Conservation (phyloP, 2,329 filamentous ascomycete species). For the Fusarium setosum region DNA sequence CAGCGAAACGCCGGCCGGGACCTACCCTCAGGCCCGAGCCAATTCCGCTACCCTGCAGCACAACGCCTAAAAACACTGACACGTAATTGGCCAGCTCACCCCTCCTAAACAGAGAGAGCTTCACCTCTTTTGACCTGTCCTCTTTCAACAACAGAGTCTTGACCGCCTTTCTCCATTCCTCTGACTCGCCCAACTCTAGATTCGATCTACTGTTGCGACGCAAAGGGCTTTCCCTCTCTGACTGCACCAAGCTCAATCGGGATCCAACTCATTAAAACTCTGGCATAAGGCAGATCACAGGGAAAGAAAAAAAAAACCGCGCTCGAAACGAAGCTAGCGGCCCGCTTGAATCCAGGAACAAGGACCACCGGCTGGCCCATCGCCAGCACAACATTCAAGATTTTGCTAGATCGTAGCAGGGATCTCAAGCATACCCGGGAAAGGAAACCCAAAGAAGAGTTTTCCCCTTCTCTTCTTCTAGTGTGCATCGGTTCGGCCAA, state of each 20-base stretch:
- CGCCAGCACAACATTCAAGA: constrained; percentile 6
- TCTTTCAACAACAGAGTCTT: constrained; percentile 14
- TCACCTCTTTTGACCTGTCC: constrained; percentile 5
- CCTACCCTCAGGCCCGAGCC: neutral
- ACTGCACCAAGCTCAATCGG: constrained; percentile 25
- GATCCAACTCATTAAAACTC: constrained; percentile 11
- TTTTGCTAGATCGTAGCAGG: constrained; percentile 27
- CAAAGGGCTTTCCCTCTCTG: constrained; percentile 8
- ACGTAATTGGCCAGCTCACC: constrained; percentile 13
- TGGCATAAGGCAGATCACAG: neutral
- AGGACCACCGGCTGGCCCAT: constrained; percentile 29
- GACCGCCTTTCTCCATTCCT: constrained; percentile 40
- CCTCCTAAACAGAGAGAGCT: neutral
- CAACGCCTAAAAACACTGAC: neutral
- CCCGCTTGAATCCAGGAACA: constrained; percentile 43
- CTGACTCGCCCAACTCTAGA: constrained; percentile 14
- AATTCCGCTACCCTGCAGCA: constrained; percentile 27
- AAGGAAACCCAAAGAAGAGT: constrained; percentile 5
- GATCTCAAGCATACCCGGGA: constrained; percentile 17
- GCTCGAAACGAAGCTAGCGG: constrained; percentile 30
- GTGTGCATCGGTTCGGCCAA: constrained; percentile 5
- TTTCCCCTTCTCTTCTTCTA: neutral
- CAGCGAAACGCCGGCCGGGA: too few species aligned
- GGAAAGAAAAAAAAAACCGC: constrained; percentile 9
- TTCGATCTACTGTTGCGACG: constrained; percentile 28